Evolutionary conservation across 148 eudicot species (phyloP).

Genomic region (Amaranthus palmeri): DNA sequence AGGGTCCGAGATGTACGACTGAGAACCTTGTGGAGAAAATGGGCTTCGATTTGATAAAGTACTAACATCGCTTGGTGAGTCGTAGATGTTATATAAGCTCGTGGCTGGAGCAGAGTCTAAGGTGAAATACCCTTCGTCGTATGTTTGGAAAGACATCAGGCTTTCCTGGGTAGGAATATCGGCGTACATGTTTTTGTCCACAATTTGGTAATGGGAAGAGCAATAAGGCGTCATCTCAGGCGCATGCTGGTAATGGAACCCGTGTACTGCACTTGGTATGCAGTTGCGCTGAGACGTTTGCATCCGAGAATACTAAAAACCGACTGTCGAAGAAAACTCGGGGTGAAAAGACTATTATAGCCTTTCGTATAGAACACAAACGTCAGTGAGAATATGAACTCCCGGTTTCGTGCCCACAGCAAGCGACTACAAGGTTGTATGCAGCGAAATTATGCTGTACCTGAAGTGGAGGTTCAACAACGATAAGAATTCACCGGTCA

Average conservation of each 20-base stretch:
- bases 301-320: slow-evolving; percentile 31
- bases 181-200: slow-evolving; percentile 34
- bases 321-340: not conserved
- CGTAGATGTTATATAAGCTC: slow-evolving; percentile 27
- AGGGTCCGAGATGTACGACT: slow-evolving; percentile 55
- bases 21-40: slow-evolving; percentile 38
- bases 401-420: not conserved
- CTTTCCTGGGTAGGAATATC: slow-evolving; percentile 34
- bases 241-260: slow-evolving; percentile 39
- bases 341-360: not conserved
- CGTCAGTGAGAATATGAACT: not conserved
- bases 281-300: slow-evolving; percentile 54
- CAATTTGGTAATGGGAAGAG: slow-evolving; percentile 34
- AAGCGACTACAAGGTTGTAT: not conserved
- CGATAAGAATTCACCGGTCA: not conserved
- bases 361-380: not conserved
- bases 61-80: slow-evolving; percentile 61
- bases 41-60: slow-evolving; percentile 44
- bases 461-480: slow-evolving; percentile 19
- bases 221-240: slow-evolving; percentile 38
- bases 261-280: slow-evolving; percentile 28
- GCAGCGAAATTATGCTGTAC: not conserved
- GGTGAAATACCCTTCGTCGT: slow-evolving; percentile 53
- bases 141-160: slow-evolving; percentile 41
- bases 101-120: slow-evolving; percentile 58